Percentiles rank a stretch among this genome's conserved stretches.
Conservation (phyloP, 2,329 filamentous ascomycete species). For the Orbilia brochopaga region DNA sequence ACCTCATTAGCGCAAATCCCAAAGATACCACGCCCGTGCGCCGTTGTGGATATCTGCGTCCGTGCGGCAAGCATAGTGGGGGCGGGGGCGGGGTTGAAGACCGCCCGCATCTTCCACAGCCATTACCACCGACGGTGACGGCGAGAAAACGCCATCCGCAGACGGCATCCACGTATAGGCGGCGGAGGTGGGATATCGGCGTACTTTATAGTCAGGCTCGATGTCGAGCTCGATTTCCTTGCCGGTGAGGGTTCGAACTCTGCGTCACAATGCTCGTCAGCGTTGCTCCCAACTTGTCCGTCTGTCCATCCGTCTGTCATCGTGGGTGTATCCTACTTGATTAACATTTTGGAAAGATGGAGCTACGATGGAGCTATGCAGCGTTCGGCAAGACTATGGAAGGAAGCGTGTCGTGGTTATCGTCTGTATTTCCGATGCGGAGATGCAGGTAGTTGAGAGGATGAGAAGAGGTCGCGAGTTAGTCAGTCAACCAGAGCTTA, state of each 20-base stretch:
- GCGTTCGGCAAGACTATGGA: not conserved
- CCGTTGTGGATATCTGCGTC: no score
- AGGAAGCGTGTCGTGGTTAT: not conserved
- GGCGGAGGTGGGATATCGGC: constrained; percentile 24
- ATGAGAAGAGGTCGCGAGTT: constrained; percentile 13
- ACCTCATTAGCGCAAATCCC: constrained; percentile 1
- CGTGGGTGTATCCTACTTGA: constrained; percentile 59
- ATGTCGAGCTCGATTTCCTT: constrained; percentile 99
- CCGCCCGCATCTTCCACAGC: not conserved
- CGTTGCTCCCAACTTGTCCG: not conserved
- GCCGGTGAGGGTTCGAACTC: constrained; percentile 94
- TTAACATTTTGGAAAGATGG: constrained; percentile 60
- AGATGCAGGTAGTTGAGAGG: not conserved
- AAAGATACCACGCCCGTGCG: not conserved
- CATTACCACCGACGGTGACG: constrained; percentile 15
- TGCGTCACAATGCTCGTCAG: constrained; percentile 58
- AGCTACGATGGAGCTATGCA: not conserved
- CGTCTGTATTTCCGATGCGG: constrained; percentile 12
- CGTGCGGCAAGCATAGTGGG: constrained; percentile 24
- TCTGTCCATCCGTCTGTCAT: not conserved
- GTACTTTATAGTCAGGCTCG: constrained; percentile 88
- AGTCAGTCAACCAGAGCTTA: no score
- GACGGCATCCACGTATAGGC: constrained; percentile 7
- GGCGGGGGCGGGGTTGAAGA: constrained; percentile 31
- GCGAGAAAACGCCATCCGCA: not conserved